Evolutionary conservation across 1,139 yeast genomes (phyloP).

Genomic region (Pichia sp.): DNA sequence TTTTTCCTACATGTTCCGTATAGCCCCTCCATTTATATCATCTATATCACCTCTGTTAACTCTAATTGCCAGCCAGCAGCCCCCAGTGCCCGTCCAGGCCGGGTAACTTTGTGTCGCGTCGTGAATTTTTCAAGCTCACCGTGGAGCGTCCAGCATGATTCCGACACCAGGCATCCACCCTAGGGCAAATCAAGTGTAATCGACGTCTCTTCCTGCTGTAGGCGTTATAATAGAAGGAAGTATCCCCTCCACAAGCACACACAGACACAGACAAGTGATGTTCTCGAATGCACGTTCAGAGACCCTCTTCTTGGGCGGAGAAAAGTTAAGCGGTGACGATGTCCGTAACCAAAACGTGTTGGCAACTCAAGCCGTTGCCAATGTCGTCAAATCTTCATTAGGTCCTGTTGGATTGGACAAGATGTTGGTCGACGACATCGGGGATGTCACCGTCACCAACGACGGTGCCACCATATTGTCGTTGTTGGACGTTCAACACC

Average conservation of each 20-base stretch:
- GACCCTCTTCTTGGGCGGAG: constrained; percentile 93
- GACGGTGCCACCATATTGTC: constrained; percentile 98
- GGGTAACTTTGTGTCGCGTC: constrained; percentile 5
- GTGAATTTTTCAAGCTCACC: constrained; percentile 1
- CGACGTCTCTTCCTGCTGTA: too few relatives aligned
- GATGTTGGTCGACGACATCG: constrained; percentile 98
- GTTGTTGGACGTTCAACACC: constrained; percentile 94
- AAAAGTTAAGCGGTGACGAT: constrained; percentile 94
- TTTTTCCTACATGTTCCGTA: not conserved
- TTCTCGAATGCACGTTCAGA: constrained; percentile 80
- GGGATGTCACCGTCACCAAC: constrained; percentile 98
- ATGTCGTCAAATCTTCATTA: constrained; percentile 92
- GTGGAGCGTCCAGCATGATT: too few relatives aligned
- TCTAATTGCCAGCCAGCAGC: too few relatives aligned
- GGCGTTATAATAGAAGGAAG: too few relatives aligned
- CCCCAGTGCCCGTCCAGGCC: constrained; percentile 1
- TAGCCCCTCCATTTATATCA: not conserved
- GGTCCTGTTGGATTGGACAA: constrained; percentile 99
- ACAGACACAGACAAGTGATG: constrained; percentile 31
- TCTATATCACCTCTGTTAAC: not conserved
- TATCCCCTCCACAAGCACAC: too few relatives aligned
- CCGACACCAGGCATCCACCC: not conserved
- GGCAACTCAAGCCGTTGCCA: constrained; percentile 96
- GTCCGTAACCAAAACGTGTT: constrained; percentile 94
- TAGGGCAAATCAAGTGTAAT: not conserved